Conservation (phyloP, 2,329 filamentous ascomycete genomes). For the Coniella lustricola region DNA sequence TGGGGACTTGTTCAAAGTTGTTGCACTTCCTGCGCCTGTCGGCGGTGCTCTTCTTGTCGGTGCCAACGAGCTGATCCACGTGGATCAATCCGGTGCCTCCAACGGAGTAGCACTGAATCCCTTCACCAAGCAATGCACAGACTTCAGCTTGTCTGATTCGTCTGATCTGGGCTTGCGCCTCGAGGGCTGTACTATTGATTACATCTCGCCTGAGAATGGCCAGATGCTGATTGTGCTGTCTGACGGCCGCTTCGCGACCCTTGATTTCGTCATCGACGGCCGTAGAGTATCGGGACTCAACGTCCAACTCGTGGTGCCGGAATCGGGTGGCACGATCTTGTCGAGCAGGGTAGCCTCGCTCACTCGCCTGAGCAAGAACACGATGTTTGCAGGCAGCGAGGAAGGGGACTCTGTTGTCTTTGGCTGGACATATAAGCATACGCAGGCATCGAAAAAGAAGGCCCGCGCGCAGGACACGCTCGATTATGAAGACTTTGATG, state of each 20-base stretch:
- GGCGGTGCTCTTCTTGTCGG: slow-evolving; percentile 85
- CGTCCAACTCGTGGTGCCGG: slow-evolving; percentile 56
- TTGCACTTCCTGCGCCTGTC: slow-evolving; percentile 77
- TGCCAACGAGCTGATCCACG: slow-evolving; percentile 84
- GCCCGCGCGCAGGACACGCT: slow-evolving; percentile 49
- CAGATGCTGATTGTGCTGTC: slow-evolving; percentile 79
- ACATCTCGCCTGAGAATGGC: slow-evolving; percentile 67
- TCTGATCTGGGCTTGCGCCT: slow-evolving; percentile 71
- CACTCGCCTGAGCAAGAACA: slow-evolving; percentile 58
- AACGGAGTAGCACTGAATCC: slow-evolving; percentile 90
- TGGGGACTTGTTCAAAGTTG: slow-evolving; percentile 75
- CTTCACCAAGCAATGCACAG: slow-evolving; percentile 74
- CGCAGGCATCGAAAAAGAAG: slow-evolving; percentile 55
- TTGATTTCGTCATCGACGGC: slow-evolving; percentile 83
- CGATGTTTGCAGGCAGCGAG: slow-evolving; percentile 81
- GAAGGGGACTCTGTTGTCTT: slow-evolving; percentile 73
- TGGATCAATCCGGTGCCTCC: slow-evolving; percentile 91
- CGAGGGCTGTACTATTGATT: slow-evolving; percentile 73
- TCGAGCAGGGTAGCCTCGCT: slow-evolving; percentile 61
- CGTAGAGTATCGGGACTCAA: slow-evolving; percentile 81
- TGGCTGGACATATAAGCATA: slow-evolving; percentile 66
- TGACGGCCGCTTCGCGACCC: slow-evolving; percentile 64
- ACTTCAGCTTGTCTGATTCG: slow-evolving; percentile 81
- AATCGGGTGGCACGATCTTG: slow-evolving; percentile 57
- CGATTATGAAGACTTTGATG: slow-evolving; percentile 40